Evolutionary conservation across 1,139 yeast species (phyloP), one percentile per base, ranked within the genome.

Genomic region (Sugiyamaella novakii): DNA sequence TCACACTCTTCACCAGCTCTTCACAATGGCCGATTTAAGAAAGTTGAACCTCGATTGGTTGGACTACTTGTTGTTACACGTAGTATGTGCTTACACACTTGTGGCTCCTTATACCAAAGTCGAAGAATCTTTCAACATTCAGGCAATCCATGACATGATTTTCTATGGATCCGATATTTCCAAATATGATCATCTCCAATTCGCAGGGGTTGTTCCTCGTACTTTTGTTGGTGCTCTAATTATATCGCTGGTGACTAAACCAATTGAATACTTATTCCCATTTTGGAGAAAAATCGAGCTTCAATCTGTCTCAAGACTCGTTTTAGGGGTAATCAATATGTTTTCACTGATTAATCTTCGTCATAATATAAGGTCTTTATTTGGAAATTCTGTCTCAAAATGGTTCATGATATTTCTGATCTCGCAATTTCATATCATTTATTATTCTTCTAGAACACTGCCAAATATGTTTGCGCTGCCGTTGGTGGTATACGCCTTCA

Each of bases 171-270:
- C 76, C 0, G 63, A 65, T 21, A 43, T 61, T 27, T 45, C 53
- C 27, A 48, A 71, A 51, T 92, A 78, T 63, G 98, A 92, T 63
- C 98, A 91, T 64, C 56, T 74, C 7, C 67, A 73, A 47, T 91
- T 87, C 64, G 95, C 97, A 0, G 97, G 98, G 1, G 92, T 75
- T 2, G 96, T 91, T 3, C 96, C 96, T 18, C 74, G 97, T 48
- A 79, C 96, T 0, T 91, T 89, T 59, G 63, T 87, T 5, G 96
- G 96, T 1, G 77, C 95, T n/a, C 58, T 84, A 49, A 53, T 78
- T 1, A 57, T 88, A 7, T 74, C 87, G 0, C 61, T 65, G 0
- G 47, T 79, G 52, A 66, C 70, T 0, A 65, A 75, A 44, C 76
- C 76, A 28, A 59, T 68, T 8, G 45, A 58, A 25, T 28, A 52